These are phyloP conservation scores for Papiliotrema laurentii DNA, from an alignment of 1,284 basidiomycete species.

Conservation along the genomic window DNA sequence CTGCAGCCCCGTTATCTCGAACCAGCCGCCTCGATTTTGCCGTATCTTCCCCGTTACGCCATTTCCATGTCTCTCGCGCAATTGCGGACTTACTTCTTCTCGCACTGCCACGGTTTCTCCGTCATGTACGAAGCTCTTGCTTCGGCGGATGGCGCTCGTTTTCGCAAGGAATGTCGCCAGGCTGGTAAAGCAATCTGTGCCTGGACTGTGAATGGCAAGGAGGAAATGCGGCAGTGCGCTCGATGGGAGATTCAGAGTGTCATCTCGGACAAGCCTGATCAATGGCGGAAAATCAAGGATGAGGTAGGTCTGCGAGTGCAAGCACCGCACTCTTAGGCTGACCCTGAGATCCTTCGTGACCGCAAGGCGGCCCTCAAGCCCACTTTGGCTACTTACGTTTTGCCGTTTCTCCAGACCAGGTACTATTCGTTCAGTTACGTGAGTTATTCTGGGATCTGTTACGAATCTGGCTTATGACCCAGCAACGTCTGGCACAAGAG, in stretches of 20 bases:
- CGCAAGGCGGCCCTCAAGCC: slow-evolving; percentile 26
- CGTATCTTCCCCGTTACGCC: slow-evolving; percentile 78
- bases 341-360: slow-evolving; percentile 24
- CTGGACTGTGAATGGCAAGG: slow-evolving; percentile 92
- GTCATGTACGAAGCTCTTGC: slow-evolving; percentile 73
- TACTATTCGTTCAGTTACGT: slow-evolving; percentile 39
- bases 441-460: neutral
- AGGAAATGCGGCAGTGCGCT: slow-evolving; percentile 93
- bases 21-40: slow-evolving; percentile 68
- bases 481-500: slow-evolving; percentile 30
- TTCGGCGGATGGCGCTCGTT: slow-evolving; percentile 63
- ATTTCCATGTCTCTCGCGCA: slow-evolving; percentile 64
- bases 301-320: slow-evolving; percentile 23
- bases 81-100: slow-evolving; percentile 86
- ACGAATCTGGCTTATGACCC: neutral
- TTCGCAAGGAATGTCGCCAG: slow-evolving; percentile 69
- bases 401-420: slow-evolving; percentile 25
- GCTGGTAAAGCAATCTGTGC: slow-evolving; percentile 85
- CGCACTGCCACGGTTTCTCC: slow-evolving; percentile 81
- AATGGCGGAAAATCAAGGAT: slow-evolving; percentile 35
- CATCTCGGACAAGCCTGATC: slow-evolving; percentile 65
- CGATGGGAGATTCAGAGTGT: slow-evolving; percentile 88
- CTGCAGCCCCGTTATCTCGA: slow-evolving; percentile 58
- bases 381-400: slow-evolving; percentile 25
- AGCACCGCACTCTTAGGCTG: neutral